Evolutionary conservation across 345 rosid species (phyloP), one percentile per base, ranked within the genome.

Genomic region (Boechera stricta): DNA sequence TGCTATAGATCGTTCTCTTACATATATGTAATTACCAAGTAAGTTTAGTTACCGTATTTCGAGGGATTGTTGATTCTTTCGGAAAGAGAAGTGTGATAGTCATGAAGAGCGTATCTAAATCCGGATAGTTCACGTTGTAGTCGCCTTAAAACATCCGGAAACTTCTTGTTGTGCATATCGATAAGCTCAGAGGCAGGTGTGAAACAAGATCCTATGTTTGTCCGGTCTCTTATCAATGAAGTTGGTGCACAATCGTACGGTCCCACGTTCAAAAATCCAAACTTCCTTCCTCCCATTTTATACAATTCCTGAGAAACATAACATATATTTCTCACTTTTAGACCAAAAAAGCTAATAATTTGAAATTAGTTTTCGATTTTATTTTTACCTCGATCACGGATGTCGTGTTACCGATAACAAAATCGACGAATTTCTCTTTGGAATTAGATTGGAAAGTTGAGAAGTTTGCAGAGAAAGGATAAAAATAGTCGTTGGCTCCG

Each of bases 271-370:
- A 79, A n/a, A n/a, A 87, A 49, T 65, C 84, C 87, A 52, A 87
- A 87, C 60, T 83, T 84, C 47, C 87, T 84, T 69, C 89, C 91
- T 62, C 89, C 89, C 53, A 49, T 42, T 56, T 71, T 68, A 49
- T 84, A 72, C 36, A 87, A 65, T 62, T 79, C 84, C 89, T 87
- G 39, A 53, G 64, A 72, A 29, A 53, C 38, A 61, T 3, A 63
- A 64, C 69, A 68, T 47, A 5, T 13, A 64, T 61, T 13, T 44
- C 15, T 4, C 48, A 44, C 15, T 44, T 52, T 42, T 29, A 36
- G 29, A 44, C 66, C 48, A 44, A 56, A 44, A 56, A 54, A 31
- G 4, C 31, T 44, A 9, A 32, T 12, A 31, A 12, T 6, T 51
- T 18, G 0, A 38, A 24, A 49, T 6, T 16, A 54, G 1, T 31